These are phyloP conservation scores for Microbotryum silenes-acaulis DNA, from an alignment of 1,284 basidiomycete genomes.

Conservation along the genomic window DNA sequence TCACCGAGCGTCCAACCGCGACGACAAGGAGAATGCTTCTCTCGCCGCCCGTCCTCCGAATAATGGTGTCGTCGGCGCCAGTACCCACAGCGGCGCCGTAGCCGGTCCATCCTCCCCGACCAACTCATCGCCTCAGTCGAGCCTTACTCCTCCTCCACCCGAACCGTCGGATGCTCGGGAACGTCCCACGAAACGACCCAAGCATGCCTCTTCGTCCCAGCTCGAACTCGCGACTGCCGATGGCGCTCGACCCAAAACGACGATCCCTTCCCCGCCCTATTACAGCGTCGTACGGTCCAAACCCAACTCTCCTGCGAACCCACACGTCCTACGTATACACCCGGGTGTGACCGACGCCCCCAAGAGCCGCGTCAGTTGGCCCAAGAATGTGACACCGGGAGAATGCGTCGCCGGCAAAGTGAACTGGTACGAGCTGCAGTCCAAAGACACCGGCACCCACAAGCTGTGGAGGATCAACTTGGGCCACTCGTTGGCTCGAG, in stretches of 20 bases:
- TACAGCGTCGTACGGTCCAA: constrained; percentile 10
- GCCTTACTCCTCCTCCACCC: too few relatives aligned
- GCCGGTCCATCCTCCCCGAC: too few relatives aligned
- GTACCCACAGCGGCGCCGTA: too few relatives aligned
- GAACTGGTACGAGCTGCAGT: constrained; percentile 15
- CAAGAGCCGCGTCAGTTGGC: constrained; percentile 4
- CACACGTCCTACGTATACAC: constrained; percentile 16
- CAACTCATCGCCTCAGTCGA: too few relatives aligned
- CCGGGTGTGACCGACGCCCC: constrained; percentile 15
- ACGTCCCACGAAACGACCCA: too few relatives aligned
- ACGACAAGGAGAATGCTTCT: too few relatives aligned
- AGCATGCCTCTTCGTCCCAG: too few relatives aligned
- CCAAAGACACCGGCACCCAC: neutral
- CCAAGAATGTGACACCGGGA: neutral
- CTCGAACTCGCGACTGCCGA: too few relatives aligned
- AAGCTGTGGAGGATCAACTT: neutral
- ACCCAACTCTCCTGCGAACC: constrained; percentile 2
- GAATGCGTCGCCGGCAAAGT: neutral
- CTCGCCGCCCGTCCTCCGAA: too few relatives aligned
- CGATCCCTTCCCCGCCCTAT: constrained; percentile 15
- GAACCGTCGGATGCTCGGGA: too few relatives aligned
- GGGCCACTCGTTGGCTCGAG: constrained; percentile 7
- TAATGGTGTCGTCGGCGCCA: too few relatives aligned
- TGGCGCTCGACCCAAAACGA: neutral
- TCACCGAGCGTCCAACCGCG: too few relatives aligned